Conservation (phyloP, 495 filamentous ascomycete species). For the Penicillium roqueforti region DNA sequence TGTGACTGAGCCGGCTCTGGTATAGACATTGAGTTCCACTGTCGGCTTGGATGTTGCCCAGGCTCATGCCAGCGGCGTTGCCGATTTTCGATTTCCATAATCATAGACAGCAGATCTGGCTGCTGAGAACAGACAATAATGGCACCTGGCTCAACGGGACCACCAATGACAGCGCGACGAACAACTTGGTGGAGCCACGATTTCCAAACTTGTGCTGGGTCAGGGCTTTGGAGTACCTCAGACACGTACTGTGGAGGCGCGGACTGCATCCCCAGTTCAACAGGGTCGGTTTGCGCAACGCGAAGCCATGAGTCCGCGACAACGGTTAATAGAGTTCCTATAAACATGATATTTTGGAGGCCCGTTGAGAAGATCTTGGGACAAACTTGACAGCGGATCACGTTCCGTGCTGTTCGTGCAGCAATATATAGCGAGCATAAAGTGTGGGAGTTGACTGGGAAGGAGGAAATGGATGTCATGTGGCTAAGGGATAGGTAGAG, state of each 20-base stretch:
- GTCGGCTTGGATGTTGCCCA: constrained; percentile 21
- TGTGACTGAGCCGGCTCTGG: not conserved
- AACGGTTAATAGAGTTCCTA: constrained; percentile 59
- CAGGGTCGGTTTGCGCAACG: constrained; percentile 33
- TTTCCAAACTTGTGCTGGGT: constrained; percentile 33
- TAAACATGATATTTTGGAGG: constrained; percentile 63
- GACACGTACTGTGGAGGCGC: constrained; percentile 32
- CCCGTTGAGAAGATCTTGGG: constrained; percentile 44
- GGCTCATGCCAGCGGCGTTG: constrained; percentile 42
- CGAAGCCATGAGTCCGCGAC: constrained; percentile 55
- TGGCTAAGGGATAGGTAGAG: constrained; percentile 46
- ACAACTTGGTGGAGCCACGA: constrained; percentile 40
- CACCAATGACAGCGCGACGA: constrained; percentile 37
- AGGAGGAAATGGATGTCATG: constrained; percentile 39
- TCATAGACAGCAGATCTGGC: constrained; percentile 33
- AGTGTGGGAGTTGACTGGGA: constrained; percentile 44
- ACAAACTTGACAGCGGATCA: constrained; percentile 58
- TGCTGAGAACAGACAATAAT: constrained; percentile 21
- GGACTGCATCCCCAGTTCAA: constrained; percentile 35
- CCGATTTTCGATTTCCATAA: constrained; percentile 40
- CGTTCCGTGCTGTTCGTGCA: constrained; percentile 50
- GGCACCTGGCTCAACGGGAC: constrained; percentile 21
- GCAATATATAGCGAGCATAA: constrained; percentile 56
- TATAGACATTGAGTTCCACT: constrained; percentile 4
- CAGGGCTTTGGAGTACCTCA: constrained; percentile 21